These are phyloP conservation scores for Prototheca wickerhamii DNA, from an alignment of 163 green algal species.

Conservation along the genomic window DNA sequence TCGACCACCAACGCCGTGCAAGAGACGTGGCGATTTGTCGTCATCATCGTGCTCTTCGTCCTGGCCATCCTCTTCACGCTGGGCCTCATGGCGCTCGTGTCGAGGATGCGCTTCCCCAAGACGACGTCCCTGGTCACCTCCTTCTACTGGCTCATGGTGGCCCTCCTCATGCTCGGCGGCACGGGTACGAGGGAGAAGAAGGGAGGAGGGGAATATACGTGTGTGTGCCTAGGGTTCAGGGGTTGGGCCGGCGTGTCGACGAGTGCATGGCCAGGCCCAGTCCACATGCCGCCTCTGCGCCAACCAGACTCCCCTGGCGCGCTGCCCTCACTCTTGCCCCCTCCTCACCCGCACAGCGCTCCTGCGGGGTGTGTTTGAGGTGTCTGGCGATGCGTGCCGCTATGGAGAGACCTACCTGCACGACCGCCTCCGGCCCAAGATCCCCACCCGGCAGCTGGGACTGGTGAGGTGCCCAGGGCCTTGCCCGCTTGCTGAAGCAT, in stretches of 20 bases:
- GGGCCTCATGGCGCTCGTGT: not conserved
- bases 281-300: no score
- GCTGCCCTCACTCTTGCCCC: no score
- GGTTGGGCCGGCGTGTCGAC: no score
- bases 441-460: no score
- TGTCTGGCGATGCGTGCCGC: constrained; percentile 11
- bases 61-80: constrained; percentile 6
- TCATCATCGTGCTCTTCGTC: constrained; percentile 14
- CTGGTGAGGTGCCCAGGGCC: no score
- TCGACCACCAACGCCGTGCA: constrained; percentile 1
- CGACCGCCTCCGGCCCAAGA: not conserved
- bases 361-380: constrained; percentile 11
- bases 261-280: no score
- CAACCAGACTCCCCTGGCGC: no score
- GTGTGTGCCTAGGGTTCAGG: no score
- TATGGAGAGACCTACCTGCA: constrained; percentile 19
- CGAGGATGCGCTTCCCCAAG: constrained; percentile 8
- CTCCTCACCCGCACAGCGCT: no score
- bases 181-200: constrained; percentile 10
- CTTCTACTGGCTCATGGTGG: constrained; percentile 21
- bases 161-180: constrained; percentile 29
- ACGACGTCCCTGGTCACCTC: constrained; percentile 1
- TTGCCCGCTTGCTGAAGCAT: no score
- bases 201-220: not conserved
- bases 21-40: constrained; percentile 12